Conservation (phyloP, 2,329 filamentous ascomycete species). For the Elsinoe australis region DNA sequence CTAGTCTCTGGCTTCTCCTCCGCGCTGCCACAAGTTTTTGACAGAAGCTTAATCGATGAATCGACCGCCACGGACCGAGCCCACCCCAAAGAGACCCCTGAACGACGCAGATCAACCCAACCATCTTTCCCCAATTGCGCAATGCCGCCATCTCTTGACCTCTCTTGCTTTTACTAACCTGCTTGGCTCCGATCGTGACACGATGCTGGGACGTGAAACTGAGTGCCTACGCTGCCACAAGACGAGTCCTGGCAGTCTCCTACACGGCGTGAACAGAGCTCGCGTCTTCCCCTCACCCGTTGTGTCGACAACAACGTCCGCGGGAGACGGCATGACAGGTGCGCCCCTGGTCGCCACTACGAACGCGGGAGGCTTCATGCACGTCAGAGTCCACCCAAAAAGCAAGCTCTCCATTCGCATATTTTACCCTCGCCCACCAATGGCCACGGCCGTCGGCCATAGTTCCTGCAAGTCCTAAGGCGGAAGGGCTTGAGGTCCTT, state of each 20-base stretch:
- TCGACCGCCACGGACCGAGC: conserved; percentile 10
- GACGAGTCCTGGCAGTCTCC: too few relatives aligned
- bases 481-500: conserved; percentile 3
- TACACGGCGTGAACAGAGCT: too few relatives aligned
- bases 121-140: not conserved
- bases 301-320: not conserved
- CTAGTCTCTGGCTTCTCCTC: too few relatives aligned
- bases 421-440: not conserved
- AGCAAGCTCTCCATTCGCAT: conserved; percentile 6
- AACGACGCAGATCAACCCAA: conserved; percentile 1
- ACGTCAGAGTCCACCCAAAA: conserved; percentile 11
- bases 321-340: not conserved
- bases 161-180: too few relatives aligned
- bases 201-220: too few relatives aligned
- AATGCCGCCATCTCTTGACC: not conserved
- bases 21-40: too few relatives aligned
- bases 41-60: conserved; percentile 7
- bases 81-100: not conserved
- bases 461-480: conserved; percentile 3
- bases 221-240: too few relatives aligned
- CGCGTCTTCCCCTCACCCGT: too few relatives aligned
- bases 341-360: conserved; percentile 7
- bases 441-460: not conserved
- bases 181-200: too few relatives aligned
- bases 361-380: not conserved